A percentile compares a stretch with the other conserved stretches of the same genome.
Conservation (phyloP, 768 basidiomycete species). For the Guyanaporus albipodus region DNA sequence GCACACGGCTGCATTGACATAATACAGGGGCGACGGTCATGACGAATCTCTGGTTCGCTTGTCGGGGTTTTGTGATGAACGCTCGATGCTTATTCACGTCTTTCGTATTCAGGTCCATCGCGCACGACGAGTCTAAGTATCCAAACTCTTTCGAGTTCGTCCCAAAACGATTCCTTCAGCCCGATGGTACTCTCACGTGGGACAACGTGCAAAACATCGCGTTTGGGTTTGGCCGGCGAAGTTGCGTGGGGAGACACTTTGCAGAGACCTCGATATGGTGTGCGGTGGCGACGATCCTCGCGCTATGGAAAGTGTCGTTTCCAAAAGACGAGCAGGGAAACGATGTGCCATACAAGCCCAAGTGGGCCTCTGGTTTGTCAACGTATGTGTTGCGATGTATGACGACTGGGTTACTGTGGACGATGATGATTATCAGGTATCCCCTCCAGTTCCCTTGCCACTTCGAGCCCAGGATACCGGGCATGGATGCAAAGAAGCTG, state of each 20-base stretch:
- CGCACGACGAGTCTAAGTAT: slow-evolving; percentile 29
- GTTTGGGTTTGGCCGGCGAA: slow-evolving; percentile 23
- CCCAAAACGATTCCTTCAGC: slow-evolving; percentile 33
- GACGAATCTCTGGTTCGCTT: slow-evolving; percentile 29
- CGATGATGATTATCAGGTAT: slow-evolving; percentile 2
- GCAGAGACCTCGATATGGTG: slow-evolving; percentile 13
- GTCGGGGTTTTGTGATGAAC: not conserved
- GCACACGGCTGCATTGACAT: not conserved
- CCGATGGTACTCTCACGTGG: slow-evolving; percentile 11
- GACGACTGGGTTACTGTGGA: not conserved
- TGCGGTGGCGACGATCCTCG: slow-evolving; percentile 15
- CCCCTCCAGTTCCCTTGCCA: slow-evolving; percentile 14
- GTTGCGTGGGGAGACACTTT: slow-evolving; percentile 20
- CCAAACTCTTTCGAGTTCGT: slow-evolving; percentile 34
- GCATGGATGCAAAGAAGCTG: slow-evolving; percentile 7
- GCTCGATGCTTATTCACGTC: not conserved
- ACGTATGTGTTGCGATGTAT: slow-evolving; percentile 7
- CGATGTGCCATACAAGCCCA: slow-evolving; percentile 6
- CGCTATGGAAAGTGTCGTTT: slow-evolving; percentile 11
- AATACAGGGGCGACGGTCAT: slow-evolving; percentile 20
- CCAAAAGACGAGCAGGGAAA: slow-evolving; percentile 11
- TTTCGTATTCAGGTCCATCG: slow-evolving; percentile 12
- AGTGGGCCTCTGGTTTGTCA: slow-evolving; percentile 13
- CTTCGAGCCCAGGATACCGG: slow-evolving; percentile 10
- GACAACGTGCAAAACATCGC: slow-evolving; percentile 13